These are phyloP conservation scores for Stevia rebaudiana DNA, from an alignment of 140 eudicot genomes.

Conservation along the genomic window DNA sequence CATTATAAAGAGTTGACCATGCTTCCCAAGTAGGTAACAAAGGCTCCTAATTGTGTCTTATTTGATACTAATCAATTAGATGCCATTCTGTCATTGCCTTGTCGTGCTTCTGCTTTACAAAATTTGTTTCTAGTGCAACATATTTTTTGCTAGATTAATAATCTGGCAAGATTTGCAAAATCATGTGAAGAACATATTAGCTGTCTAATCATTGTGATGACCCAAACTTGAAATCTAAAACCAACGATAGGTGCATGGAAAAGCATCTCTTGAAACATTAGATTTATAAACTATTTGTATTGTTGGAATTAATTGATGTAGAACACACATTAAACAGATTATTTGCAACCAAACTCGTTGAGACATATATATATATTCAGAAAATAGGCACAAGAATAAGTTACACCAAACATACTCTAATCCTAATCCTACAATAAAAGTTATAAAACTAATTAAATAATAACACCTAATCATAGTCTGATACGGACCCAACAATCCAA, in stretches of 20 bases:
- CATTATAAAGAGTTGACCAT: slow-evolving; percentile 14
- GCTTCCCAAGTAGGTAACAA: slow-evolving; percentile 15
- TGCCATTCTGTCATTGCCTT: neutral
- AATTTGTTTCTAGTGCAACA: slow-evolving; percentile 1
- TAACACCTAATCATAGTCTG: too few relatives aligned
- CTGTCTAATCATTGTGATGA: slow-evolving; percentile 14
- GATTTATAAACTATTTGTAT: neutral
- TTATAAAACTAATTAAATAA: too few relatives aligned
- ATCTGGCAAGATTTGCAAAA: slow-evolving; percentile 11
- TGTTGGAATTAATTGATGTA: too few relatives aligned
- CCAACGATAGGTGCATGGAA: neutral
- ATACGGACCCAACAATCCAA: too few relatives aligned
- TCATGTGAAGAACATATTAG: slow-evolving; percentile 13
- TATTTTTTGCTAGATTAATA: slow-evolving; percentile 1
- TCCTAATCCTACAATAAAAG: too few relatives aligned
- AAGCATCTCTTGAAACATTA: neutral
- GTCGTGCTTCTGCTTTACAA: slow-evolving; percentile 5
- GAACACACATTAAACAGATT: too few relatives aligned
- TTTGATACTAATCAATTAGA: slow-evolving; percentile 1
- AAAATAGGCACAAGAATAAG: too few relatives aligned
- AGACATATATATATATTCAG: too few relatives aligned
- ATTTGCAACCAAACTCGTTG: too few relatives aligned
- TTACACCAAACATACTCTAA: too few relatives aligned
- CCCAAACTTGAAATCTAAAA: neutral
- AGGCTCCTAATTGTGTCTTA: slow-evolving; percentile 14